Evolutionary conservation across 768 basidiomycete genomes (phyloP).

Genomic region (Mrakia gelida): DNA sequence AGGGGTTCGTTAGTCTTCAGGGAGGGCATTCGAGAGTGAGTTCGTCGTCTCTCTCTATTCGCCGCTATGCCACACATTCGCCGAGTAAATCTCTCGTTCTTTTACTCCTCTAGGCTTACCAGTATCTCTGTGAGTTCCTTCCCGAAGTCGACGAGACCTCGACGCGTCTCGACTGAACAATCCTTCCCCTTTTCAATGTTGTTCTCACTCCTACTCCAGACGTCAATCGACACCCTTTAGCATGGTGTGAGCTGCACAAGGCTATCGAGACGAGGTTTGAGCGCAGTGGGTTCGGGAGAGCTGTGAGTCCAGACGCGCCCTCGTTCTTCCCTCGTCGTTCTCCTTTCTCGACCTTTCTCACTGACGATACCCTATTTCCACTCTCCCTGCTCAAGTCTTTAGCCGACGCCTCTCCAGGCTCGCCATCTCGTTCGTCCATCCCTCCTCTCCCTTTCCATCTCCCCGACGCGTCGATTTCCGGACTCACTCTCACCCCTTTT

Average conservation of each 20-base stretch:
- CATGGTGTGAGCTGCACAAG: constrained; percentile 62
- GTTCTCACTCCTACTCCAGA: constrained; percentile 48
- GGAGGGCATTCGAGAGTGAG: constrained; percentile 69
- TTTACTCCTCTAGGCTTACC: constrained; percentile 57
- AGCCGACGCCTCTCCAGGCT: not conserved
- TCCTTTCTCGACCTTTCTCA: not conserved
- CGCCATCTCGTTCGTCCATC: not conserved
- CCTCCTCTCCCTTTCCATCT: not conserved
- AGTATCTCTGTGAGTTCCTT: constrained; percentile 68
- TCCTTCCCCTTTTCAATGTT: not conserved
- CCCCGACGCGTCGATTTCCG: not conserved
- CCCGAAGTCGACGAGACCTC: not conserved
- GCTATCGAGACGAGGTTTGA: constrained; percentile 63
- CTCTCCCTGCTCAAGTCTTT: no score
- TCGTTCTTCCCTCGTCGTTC: not conserved
- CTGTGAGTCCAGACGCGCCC: not conserved
- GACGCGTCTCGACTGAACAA: no score
- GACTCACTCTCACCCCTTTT: not conserved
- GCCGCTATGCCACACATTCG: no score
- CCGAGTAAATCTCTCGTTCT: constrained; percentile 49
- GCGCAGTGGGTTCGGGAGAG: constrained; percentile 35
- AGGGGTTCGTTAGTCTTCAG: constrained; percentile 80
- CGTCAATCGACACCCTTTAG: constrained; percentile 70
- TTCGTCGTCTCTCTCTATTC: not conserved
- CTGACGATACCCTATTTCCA: not conserved